Conservation (phyloP, 768 basidiomycete species). For the Boletus huronensis region DNA sequence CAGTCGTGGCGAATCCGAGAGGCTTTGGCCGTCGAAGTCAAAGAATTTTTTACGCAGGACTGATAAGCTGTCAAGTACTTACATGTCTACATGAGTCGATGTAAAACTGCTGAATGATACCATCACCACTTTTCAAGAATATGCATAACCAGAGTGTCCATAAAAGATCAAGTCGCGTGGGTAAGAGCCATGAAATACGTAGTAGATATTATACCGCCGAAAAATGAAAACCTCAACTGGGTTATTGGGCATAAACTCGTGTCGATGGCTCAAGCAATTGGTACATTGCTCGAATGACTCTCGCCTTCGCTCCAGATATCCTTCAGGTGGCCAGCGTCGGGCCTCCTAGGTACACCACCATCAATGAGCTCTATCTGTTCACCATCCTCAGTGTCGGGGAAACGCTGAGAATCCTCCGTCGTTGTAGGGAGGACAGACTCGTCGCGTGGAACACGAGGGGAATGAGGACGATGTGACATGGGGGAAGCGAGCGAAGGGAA, state of each 20-base stretch:
- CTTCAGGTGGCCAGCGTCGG: slow-evolving; percentile 4
- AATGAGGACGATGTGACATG: slow-evolving; percentile 64
- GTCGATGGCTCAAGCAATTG: slow-evolving; percentile 4
- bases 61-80: not conserved
- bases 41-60: no score
- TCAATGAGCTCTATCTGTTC: slow-evolving; percentile 30
- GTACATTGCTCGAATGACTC: slow-evolving; percentile 21
- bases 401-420: slow-evolving; percentile 13
- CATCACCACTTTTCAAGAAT: not conserved
- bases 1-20: not conserved
- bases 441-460: slow-evolving; percentile 57
- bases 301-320: slow-evolving; percentile 34
- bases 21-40: not conserved
- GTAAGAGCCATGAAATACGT: not conserved
- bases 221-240: not conserved
- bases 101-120: not conserved
- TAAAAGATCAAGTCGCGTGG: not conserved
- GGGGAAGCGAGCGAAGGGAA: slow-evolving; percentile 69
- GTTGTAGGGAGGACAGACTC: slow-evolving; percentile 42
- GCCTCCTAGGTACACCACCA: slow-evolving; percentile 9
- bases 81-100: not conserved
- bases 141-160: not conserved
- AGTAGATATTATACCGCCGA: not conserved
- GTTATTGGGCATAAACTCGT: not conserved
- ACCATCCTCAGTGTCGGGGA: slow-evolving; percentile 14